A percentile compares a stretch with the other conserved stretches of the same genome.
phyloP scores from a whole-genome alignment of 2,329 filamentous ascomycete species.

The Penicillium expansum region DNA sequence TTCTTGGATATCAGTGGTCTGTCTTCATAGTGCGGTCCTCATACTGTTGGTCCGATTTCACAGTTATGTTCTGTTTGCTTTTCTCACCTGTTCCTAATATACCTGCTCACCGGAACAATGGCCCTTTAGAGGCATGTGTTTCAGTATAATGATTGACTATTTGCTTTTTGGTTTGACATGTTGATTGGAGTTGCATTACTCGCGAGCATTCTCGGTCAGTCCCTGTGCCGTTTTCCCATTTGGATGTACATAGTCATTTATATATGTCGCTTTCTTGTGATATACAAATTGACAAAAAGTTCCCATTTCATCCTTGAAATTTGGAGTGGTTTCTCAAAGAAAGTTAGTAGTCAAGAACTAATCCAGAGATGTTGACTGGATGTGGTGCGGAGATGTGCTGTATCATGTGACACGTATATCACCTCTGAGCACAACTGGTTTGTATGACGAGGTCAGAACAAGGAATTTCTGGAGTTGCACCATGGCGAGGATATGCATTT shows the following conservation, averaged over 20 bases:
- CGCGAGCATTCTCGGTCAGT: background rate
- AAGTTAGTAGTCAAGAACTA: background rate
- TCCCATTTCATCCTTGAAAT: background rate
- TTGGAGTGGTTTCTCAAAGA: background rate
- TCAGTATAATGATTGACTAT: slow-evolving; percentile 4
- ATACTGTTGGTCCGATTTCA: background rate
- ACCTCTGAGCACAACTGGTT: background rate
- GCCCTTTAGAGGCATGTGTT: background rate
- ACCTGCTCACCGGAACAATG: background rate
- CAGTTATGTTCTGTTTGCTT: background rate
- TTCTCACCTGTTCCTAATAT: background rate
- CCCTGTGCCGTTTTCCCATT: background rate
- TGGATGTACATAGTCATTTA: background rate
- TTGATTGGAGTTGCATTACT: slow-evolving; percentile 9
- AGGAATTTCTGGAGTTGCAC: background rate
- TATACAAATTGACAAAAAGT: background rate
- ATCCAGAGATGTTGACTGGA: background rate
- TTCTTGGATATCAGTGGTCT: slow-evolving; percentile 36
- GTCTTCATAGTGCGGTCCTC: slow-evolving; percentile 18
- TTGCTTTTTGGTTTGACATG: slow-evolving; percentile 6
- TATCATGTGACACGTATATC: background rate
- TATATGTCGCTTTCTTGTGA: background rate
- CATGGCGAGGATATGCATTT: background rate
- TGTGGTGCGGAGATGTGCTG: background rate
- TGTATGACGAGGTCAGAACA: background rate